phyloP scores from a whole-genome alignment of 163 green algal genomes.

The Volvox carteri region DNA sequence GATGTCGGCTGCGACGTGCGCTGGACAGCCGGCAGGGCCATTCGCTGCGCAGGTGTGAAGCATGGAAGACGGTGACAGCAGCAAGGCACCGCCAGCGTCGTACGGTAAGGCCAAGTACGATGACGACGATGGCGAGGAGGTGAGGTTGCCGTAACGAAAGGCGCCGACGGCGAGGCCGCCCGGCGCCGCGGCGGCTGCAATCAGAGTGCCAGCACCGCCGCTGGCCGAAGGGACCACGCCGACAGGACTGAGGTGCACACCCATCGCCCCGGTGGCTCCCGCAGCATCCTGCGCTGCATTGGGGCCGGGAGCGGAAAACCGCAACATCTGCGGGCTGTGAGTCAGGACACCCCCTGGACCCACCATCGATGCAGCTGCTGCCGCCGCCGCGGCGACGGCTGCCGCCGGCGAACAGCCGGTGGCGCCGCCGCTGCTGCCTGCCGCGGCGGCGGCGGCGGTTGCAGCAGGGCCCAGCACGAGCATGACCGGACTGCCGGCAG shows the following conservation, averaged over 20 bases:
- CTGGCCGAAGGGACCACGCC: neutral
- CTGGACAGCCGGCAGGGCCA: no score
- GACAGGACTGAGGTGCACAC: neutral
- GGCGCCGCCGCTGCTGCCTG: neutral
- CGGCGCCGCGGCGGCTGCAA: neutral
- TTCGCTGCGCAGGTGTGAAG: no score
- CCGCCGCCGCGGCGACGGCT: neutral
- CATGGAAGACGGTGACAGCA: no score
- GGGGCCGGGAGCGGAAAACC: neutral
- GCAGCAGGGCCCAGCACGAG: neutral
- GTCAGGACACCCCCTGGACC: neutral
- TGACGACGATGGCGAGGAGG: neutral
- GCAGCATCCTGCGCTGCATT: neutral
- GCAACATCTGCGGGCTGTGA: neutral
- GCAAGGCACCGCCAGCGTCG: neutral
- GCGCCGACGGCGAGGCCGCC: slow-evolving; percentile 1
- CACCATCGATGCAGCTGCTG: neutral
- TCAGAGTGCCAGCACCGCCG: neutral
- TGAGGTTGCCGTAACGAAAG: slow-evolving; percentile 11
- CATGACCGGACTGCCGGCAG: neutral
- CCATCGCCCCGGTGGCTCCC: no score
- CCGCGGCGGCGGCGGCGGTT: no score
- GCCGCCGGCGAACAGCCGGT: neutral
- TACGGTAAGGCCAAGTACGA: slow-evolving; percentile 23
- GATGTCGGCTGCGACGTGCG: no score